A percentile compares a stretch with the other conserved stretches of the same genome.
Evolutionary conservation across 257 asterid genomes (phyloP).

Genomic region (Solanum commersonii): DNA sequence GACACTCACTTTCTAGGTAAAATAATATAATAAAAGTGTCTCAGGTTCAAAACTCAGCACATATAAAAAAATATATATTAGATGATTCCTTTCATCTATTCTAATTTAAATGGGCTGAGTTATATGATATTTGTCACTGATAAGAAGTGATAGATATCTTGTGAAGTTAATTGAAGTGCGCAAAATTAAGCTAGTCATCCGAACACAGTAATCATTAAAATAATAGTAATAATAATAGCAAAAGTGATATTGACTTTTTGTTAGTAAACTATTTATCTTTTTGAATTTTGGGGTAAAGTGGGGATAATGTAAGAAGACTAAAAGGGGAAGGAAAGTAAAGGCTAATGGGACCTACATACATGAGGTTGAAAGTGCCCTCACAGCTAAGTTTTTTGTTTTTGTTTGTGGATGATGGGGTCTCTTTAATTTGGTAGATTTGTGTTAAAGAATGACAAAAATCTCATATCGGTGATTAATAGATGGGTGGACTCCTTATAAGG

Average conservation of each 20-base stretch:
- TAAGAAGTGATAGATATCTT: too few species aligned
- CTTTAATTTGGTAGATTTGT: neutral
- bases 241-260: neutral
- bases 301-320: neutral
- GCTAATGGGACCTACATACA: neutral
- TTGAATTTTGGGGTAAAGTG: neutral
- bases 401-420: conserved; percentile 1
- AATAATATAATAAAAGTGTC: neutral
- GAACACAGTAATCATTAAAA: too few species aligned
- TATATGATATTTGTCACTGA: too few species aligned
- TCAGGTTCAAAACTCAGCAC: too few species aligned
- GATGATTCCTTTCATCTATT: too few species aligned
- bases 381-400: conserved; percentile 2
- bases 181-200: too few species aligned
- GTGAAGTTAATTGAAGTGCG: too few species aligned
- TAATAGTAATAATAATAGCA: neutral
- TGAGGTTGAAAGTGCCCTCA: neutral
- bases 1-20: neutral
- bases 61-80: too few species aligned
- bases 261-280: neutral
- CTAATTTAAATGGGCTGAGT: too few species aligned
- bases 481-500: too few species aligned
- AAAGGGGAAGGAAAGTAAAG: neutral
- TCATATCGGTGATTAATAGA: too few species aligned
- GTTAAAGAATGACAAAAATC: too few species aligned